These are phyloP conservation scores for Pythium brassicae DNA, from an alignment of 352 stramenopile genomes.

Conservation along the genomic window DNA sequence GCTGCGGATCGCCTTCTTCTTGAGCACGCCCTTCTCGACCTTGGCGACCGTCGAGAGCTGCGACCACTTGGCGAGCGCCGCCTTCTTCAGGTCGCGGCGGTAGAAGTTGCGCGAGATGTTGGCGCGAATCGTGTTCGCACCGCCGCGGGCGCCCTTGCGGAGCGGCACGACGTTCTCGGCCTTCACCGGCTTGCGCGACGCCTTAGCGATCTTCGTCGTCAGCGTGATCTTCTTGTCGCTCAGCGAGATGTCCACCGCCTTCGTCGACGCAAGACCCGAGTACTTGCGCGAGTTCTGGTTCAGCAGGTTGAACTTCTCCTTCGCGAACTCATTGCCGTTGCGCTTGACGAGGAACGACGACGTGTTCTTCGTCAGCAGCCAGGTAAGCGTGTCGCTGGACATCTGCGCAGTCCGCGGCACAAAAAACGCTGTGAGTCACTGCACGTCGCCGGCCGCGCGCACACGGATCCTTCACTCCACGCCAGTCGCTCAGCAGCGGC, in stretches of 20 bases:
- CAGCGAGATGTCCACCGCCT: constrained; percentile 90
- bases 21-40: constrained; percentile 85
- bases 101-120: constrained; percentile 89
- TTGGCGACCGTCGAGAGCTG: constrained; percentile 83
- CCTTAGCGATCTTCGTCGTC: constrained; percentile 81
- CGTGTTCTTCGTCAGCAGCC: constrained; percentile 95
- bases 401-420: constrained; percentile 37
- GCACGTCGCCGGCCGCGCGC: neutral
- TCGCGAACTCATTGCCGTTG: constrained; percentile 86
- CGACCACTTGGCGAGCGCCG: constrained; percentile 82
- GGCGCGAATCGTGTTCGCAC: constrained; percentile 82
- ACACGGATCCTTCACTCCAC: neutral
- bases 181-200: constrained; percentile 64
- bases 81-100: constrained; percentile 83
- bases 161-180: constrained; percentile 68
- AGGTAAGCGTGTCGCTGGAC: constrained; percentile 93
- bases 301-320: constrained; percentile 95
- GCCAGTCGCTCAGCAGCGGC: too few relatives aligned
- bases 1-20: constrained; percentile 83
- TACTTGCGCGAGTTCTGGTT: constrained; percentile 97
- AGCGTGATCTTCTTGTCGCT: constrained; percentile 86
- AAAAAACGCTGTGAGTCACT: neutral
- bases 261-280: constrained; percentile 91
- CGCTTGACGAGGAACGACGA: constrained; percentile 96
- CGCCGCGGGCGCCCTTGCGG: constrained; percentile 78